These are phyloP conservation scores for Castanospermum australe DNA, from an alignment of 306 rosid species.

Conservation along the genomic window DNA sequence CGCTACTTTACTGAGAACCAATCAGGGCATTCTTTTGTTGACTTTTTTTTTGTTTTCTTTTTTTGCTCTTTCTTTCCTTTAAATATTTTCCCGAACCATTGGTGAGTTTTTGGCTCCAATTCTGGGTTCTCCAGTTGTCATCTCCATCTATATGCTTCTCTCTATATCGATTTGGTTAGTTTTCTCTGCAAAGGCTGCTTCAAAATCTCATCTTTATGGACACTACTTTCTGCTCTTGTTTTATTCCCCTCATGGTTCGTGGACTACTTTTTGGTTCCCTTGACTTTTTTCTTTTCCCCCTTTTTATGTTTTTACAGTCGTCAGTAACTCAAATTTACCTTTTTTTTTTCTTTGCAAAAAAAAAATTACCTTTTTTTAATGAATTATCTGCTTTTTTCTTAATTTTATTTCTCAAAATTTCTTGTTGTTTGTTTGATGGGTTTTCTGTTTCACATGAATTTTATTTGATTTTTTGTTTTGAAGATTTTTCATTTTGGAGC, in stretches of 20 bases:
- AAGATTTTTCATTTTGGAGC: not conserved
- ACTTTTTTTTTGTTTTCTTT: not conserved
- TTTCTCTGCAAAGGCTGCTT: constrained; percentile 11
- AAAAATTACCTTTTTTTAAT: too few species aligned
- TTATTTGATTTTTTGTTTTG: constrained; percentile 16
- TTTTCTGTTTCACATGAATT: not conserved
- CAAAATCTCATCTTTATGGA: constrained; percentile 13
- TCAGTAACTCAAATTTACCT: not conserved
- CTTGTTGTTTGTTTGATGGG: not conserved
- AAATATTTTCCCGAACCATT: not conserved
- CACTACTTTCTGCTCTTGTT: constrained; percentile 18
- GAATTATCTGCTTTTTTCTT: not conserved
- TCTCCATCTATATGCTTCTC: not conserved
- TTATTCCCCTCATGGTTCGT: constrained; percentile 27
- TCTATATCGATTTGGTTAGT: constrained; percentile 3
- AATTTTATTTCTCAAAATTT: not conserved
- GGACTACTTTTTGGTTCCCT: constrained; percentile 20
- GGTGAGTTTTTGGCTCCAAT: not conserved
- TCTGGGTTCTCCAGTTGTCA: not conserved
- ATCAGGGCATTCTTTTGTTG: constrained; percentile 26
- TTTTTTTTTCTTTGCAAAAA: too few species aligned
- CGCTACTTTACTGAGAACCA: not conserved
- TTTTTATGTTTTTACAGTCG: not conserved
- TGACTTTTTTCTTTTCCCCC: not conserved
- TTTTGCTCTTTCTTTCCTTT: too few species aligned